phyloP scores from a whole-genome alignment of 169 alveolate genomes.

The Plasmodium knowlesi region DNA sequence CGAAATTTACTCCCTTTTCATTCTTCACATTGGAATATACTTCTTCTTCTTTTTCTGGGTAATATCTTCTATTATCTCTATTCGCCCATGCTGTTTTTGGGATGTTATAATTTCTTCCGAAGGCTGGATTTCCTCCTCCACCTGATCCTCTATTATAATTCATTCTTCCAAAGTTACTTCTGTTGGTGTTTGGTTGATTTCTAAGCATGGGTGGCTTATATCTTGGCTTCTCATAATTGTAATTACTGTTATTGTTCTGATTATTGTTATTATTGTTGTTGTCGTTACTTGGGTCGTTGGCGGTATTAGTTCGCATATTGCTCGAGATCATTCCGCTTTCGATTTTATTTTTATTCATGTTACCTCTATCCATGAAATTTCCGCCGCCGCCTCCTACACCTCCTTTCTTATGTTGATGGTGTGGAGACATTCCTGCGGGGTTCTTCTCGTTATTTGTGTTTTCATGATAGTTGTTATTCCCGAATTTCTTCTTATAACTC shows the following conservation, averaged over 20 bases:
- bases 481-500: conserved; percentile 26
- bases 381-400: not conserved
- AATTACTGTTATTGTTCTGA: not conserved
- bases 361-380: conserved; percentile 7
- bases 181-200: conserved; percentile 23
- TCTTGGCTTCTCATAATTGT: conserved; percentile 34
- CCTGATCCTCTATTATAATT: conserved; percentile 39
- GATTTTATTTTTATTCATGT: conserved; percentile 10
- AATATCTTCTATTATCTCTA: conserved; percentile 86
- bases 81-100: conserved; percentile 85
- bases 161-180: conserved; percentile 45
- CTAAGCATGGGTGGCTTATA: conserved; percentile 69
- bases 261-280: not conserved
- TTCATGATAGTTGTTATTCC: conserved; percentile 23
- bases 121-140: conserved; percentile 37
- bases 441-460: conserved; percentile 20
- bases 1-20: conserved; percentile 90
- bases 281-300: not conserved
- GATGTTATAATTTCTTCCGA: conserved; percentile 23
- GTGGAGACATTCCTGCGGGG: not conserved
- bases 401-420: conserved; percentile 33
- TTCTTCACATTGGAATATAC: conserved; percentile 84
- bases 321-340: not conserved
- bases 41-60: conserved; percentile 87
- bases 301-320: not conserved